These are phyloP conservation scores for Cajanus cajan DNA, from an alignment of 306 rosid genomes.

Conservation along the genomic window DNA sequence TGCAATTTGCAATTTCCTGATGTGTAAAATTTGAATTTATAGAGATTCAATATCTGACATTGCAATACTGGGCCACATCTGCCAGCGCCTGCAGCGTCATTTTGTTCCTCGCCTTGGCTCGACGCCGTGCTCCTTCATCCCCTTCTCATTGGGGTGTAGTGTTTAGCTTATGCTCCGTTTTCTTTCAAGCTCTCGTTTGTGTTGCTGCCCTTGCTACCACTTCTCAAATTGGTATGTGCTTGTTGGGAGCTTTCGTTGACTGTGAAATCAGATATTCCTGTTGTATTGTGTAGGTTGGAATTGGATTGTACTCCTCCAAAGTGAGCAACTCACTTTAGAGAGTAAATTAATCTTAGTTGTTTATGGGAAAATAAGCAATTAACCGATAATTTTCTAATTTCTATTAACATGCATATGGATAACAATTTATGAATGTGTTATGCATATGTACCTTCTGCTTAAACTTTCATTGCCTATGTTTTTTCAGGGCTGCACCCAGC, in stretches of 20 bases:
- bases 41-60: conserved; percentile 74
- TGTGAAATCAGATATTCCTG: background rate
- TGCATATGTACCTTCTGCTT: background rate
- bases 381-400: background rate
- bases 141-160: conserved; percentile 42
- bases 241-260: background rate
- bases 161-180: conserved; percentile 45
- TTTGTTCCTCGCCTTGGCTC: conserved; percentile 46
- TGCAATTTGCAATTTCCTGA: conserved; percentile 18
- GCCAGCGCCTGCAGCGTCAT: conserved; percentile 70
- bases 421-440: background rate
- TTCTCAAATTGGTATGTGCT: conserved; percentile 55
- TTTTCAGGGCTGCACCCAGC: conserved; percentile 51
- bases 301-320: background rate
- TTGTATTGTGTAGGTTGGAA: background rate
- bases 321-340: background rate
- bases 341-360: background rate
- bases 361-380: background rate
- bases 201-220: conserved; percentile 47
- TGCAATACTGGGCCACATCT: conserved; percentile 90
- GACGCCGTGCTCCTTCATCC: conserved; percentile 21
- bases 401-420: background rate
- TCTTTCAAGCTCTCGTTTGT: conserved; percentile 49
- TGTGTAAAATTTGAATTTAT: conserved; percentile 28
- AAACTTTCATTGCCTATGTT: background rate